Evolutionary conservation across 2,329 filamentous ascomycete genomes (phyloP), one percentile per base, ranked within the genome.

Genomic region (Aspergillus hortae): DNA sequence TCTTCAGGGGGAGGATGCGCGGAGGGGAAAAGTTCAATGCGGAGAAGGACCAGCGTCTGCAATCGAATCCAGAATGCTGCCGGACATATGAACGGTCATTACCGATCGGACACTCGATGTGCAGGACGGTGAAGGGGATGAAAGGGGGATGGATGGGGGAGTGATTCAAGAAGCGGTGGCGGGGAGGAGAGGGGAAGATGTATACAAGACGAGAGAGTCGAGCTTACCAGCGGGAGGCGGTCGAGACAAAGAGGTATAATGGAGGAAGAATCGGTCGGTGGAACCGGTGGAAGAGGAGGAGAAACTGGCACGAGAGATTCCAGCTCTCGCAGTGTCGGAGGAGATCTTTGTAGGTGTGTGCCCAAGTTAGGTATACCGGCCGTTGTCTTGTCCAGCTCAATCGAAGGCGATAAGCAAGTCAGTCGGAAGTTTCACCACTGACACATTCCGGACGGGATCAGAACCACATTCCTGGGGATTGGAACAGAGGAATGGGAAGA

Each of bases 91-190:
- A 48, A 55, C 50, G 53, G 55, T 54, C 53, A 57, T 54, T 53
- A 59, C 56, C 55, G 55, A 59, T 57, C 53, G 55, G 51, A 54
- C 56, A 44, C 53, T 56, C 49, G 56, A 54, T 49, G 51, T 55
- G 55, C 51, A 52, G 57, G 38, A 49, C 50, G 51, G 40, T 53
- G 46, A 51, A 46, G 40, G 44, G 38, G 48, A 51, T 52, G 49
- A 35, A 51, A 45, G 50, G 33, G 46, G 38, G 52, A 49, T 47
- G 55, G 53, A 58, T 60, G 57, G 56, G 54, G 58, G 47, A 58
- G 58, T 48, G 42, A 46, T 50, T 44, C 48, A 47, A 19, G 44
- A 48, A 23, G 49, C 38, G 49, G 52, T 48, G 46, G 42, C 40
- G 40, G 17, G 36, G 32, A 41, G 44, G 50, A 44, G 42, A 43